Conservation (phyloP, 2,329 filamentous ascomycete genomes). For the Diatrype stigma region DNA sequence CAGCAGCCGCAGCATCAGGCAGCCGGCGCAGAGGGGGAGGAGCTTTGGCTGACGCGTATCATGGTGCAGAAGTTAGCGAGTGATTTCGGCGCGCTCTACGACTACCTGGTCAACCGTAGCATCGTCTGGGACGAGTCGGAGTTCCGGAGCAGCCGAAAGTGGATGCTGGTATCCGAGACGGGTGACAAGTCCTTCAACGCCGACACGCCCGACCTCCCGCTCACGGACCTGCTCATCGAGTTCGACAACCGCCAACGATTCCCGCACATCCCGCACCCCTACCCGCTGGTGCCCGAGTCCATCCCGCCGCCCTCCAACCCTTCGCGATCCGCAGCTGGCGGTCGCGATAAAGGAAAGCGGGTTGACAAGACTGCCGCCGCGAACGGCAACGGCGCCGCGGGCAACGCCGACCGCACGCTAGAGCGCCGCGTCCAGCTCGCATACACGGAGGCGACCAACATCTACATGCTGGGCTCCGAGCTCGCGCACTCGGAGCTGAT, state of each 20-base stretch:
- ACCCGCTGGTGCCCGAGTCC: conserved; percentile 58
- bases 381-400: neutral
- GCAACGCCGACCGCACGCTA: conserved; percentile 21
- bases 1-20: conserved; percentile 9
- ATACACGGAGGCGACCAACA: conserved; percentile 58
- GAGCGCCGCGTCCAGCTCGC: conserved; percentile 52
- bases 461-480: conserved; percentile 50
- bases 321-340: neutral
- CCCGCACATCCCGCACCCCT: conserved; percentile 64
- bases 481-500: conserved; percentile 51
- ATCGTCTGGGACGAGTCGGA: conserved; percentile 62
- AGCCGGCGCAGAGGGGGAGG: conserved; percentile 33
- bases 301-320: conserved; percentile 28
- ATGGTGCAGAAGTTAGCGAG: conserved; percentile 54
- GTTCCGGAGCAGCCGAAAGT: conserved; percentile 57
- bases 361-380: conserved; percentile 13
- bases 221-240: conserved; percentile 62
- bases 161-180: conserved; percentile 54
- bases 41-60: conserved; percentile 58
- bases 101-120: conserved; percentile 65
- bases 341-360: conserved; percentile 29
- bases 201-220: conserved; percentile 51
- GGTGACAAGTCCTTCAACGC: conserved; percentile 44
- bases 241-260: conserved; percentile 61
- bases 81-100: conserved; percentile 66